Percentiles rank a stretch among this genome's conserved stretches.
Conservation (phyloP, 345 rosid genomes). For the Kernera saxatilis region DNA sequence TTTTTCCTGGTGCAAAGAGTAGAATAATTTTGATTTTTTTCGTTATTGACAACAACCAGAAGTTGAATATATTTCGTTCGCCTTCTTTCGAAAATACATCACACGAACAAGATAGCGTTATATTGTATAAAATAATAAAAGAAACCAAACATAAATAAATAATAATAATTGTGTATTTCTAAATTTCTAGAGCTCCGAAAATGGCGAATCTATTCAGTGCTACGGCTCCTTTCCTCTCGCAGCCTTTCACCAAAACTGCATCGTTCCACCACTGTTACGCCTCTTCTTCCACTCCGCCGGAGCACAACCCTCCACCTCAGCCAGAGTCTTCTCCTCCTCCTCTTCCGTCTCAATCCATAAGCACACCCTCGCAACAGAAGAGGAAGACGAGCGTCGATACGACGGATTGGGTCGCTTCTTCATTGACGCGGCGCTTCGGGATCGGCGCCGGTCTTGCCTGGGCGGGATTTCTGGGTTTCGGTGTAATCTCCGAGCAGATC, state of each 20-base stretch:
- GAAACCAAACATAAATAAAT: too few species aligned
- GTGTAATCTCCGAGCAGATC: conserved; percentile 82
- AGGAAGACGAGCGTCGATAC: conserved; percentile 45
- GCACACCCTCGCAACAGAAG: conserved; percentile 30
- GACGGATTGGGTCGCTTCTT: conserved; percentile 90
- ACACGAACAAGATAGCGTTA: conserved; percentile 3
- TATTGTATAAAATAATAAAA: not conserved
- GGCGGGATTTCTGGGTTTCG: conserved; percentile 75
- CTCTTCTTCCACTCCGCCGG: conserved; percentile 30
- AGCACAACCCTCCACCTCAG: conserved; percentile 14
- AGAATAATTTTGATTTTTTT: too few species aligned
- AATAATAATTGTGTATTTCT: too few species aligned
- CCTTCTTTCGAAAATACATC: not conserved
- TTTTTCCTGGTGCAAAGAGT: too few species aligned
- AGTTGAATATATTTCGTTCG: not conserved
- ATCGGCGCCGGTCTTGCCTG: conserved; percentile 91
- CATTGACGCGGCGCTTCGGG: conserved; percentile 78
- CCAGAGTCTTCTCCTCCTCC: conserved; percentile 37
- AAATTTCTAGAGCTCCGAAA: not conserved
- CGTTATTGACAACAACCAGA: not conserved
- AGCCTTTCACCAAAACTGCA: conserved; percentile 8
- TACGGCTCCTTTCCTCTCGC: conserved; percentile 16
- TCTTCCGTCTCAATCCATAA: conserved; percentile 23
- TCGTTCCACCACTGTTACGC: conserved; percentile 22
- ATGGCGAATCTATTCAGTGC: conserved; percentile 18